These are phyloP conservation scores for Teratosphaeria destructans DNA, from an alignment of 2,329 filamentous ascomycete species.

Conservation along the genomic window DNA sequence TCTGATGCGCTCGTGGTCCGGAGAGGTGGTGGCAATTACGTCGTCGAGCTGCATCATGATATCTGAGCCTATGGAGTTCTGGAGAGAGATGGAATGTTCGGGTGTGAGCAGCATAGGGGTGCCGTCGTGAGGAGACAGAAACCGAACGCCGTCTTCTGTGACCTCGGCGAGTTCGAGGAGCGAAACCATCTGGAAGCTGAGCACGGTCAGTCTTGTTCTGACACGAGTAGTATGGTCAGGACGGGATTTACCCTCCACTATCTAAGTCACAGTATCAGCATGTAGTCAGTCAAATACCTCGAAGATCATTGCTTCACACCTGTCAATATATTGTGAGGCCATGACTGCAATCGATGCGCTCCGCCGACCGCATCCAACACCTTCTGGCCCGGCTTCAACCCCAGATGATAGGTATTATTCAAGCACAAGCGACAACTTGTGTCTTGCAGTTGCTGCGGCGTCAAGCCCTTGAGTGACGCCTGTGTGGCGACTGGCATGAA, in stretches of 20 bases:
- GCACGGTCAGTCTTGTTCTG: not conserved
- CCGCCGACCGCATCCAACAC: slow-evolving; percentile 80
- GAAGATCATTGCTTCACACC: slow-evolving; percentile 22
- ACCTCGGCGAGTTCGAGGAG: slow-evolving; percentile 85
- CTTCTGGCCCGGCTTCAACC: slow-evolving; percentile 85
- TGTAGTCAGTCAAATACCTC: not conserved
- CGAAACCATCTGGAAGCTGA: slow-evolving; percentile 97
- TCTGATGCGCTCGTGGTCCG: slow-evolving; percentile 75
- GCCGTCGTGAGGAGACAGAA: slow-evolving; percentile 92
- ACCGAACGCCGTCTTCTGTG: slow-evolving; percentile 90
- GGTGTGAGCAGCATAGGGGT: slow-evolving; percentile 93
- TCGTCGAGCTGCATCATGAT: slow-evolving; percentile 99
- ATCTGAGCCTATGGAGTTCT: slow-evolving; percentile 95
- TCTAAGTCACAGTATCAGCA: slow-evolving; percentile 20
- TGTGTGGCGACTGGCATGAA: slow-evolving; percentile 99
- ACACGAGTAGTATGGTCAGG: not conserved
- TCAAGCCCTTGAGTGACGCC: slow-evolving; percentile 86
- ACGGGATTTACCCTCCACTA: slow-evolving; percentile 26
- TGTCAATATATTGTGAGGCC: slow-evolving; percentile 91
- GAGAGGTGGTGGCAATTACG: slow-evolving; percentile 90
- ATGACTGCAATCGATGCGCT: slow-evolving; percentile 88
- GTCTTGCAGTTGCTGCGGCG: slow-evolving; percentile 80
- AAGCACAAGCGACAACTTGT: slow-evolving; percentile 84
- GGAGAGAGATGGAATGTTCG: slow-evolving; percentile 89
- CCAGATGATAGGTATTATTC: slow-evolving; percentile 97